A percentile compares a stretch with the other conserved stretches of the same genome.
Conservation (phyloP, 257 asterid genomes). For the Penstemon barbatus region DNA sequence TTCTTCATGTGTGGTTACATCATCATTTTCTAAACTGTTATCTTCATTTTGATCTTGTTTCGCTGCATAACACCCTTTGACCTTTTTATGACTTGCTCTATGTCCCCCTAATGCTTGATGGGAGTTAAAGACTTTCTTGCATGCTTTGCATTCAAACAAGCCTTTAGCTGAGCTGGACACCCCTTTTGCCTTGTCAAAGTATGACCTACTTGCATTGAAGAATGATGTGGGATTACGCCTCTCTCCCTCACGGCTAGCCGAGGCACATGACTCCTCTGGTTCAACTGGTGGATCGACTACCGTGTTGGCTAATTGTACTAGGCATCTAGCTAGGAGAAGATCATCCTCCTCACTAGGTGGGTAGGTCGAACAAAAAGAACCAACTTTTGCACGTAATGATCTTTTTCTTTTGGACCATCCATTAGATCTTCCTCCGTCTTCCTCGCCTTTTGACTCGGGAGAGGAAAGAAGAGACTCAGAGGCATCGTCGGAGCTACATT, state of each 20-base stretch:
- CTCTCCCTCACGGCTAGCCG: slow-evolving; percentile 72
- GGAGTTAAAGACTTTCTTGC: slow-evolving; percentile 67
- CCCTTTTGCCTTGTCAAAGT: slow-evolving; percentile 43
- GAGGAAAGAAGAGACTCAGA: slow-evolving; percentile 68
- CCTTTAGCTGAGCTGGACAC: slow-evolving; percentile 44
- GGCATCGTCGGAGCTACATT: slow-evolving; percentile 73
- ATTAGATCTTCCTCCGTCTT: slow-evolving; percentile 35
- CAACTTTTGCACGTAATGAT: slow-evolving; percentile 66
- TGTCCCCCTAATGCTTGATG: slow-evolving; percentile 96
- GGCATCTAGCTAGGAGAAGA: slow-evolving; percentile 69
- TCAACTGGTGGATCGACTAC: slow-evolving; percentile 49
- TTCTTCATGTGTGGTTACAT: slow-evolving; percentile 45
- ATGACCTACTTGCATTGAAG: slow-evolving; percentile 24
- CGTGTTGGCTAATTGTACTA: slow-evolving; percentile 71
- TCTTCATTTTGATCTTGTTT: slow-evolving; percentile 55
- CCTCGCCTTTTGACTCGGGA: slow-evolving; percentile 54
- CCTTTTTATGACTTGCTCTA: slow-evolving; percentile 85
- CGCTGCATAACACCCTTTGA: slow-evolving; percentile 64
- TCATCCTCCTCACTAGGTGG: slow-evolving; percentile 68
- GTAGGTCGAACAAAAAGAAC: slow-evolving; percentile 36
- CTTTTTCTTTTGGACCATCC: slow-evolving; percentile 83
- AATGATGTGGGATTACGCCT: slow-evolving; percentile 38
- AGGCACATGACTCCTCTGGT: slow-evolving; percentile 76
- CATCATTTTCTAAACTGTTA: slow-evolving; percentile 36
- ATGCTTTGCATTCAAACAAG: slow-evolving; percentile 61